Evolutionary conservation across 441 rosid species (phyloP).

Genomic region (Jatropha multifida): DNA sequence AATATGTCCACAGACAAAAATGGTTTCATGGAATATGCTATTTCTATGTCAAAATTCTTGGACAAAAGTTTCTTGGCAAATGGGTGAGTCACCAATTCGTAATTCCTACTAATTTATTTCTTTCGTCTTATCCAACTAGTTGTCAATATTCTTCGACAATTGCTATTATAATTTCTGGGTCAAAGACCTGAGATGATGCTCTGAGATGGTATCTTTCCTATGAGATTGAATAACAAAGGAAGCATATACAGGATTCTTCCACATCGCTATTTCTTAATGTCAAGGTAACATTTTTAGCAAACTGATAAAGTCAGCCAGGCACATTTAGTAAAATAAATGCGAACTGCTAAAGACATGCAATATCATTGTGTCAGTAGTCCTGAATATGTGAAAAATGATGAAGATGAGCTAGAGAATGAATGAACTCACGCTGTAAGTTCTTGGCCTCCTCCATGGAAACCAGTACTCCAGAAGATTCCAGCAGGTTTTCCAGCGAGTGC

Average conservation of each 20-base stretch:
- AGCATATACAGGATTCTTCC: not conserved
- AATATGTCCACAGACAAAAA: not conserved
- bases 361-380: not conserved
- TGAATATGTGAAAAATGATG: not conserved
- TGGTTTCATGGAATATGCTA: not conserved
- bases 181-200: not conserved
- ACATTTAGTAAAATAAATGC: not conserved
- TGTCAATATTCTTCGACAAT: not conserved
- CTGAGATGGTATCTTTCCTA: not conserved
- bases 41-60: too few relatives aligned
- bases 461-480: constrained; percentile 96
- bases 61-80: too few relatives aligned
- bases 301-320: not conserved
- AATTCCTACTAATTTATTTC: not conserved
- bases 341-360: not conserved
- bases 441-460: constrained; percentile 96
- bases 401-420: not conserved
- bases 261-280: not conserved
- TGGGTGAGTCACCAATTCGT: too few relatives aligned
- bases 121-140: not conserved
- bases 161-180: not conserved
- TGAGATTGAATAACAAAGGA: not conserved
- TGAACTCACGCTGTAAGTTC: constrained; percentile 84
- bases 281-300: not conserved
- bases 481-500: constrained; percentile 96